Percentiles rank a stretch among this genome's conserved stretches.
These are phyloP conservation scores for Mallotus repandus DNA, from an alignment of 441 rosid genomes.

Conservation along the genomic window DNA sequence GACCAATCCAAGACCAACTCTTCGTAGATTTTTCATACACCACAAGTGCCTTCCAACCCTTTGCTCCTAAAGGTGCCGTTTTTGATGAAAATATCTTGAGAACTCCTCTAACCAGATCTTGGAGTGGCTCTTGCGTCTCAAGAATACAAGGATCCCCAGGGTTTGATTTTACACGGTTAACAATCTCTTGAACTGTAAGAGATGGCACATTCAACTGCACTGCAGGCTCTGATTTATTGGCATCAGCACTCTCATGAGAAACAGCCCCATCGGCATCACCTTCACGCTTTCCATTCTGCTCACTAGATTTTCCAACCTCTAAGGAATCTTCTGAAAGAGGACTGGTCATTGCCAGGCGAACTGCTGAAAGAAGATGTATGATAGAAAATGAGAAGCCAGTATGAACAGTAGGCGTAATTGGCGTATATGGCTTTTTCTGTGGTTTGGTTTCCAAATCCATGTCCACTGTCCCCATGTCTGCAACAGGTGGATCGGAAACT, in stretches of 20 bases:
- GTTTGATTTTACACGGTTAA: slow-evolving; percentile 75
- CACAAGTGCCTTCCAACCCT: slow-evolving; percentile 95
- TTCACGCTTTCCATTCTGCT: slow-evolving; percentile 47
- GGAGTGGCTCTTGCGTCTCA: slow-evolving; percentile 94
- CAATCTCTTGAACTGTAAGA: slow-evolving; percentile 88
- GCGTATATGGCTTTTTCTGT: slow-evolving; percentile 78
- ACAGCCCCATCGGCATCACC: slow-evolving; percentile 46
- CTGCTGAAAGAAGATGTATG: slow-evolving; percentile 95
- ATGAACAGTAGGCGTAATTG: slow-evolving; percentile 93
- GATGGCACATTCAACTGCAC: slow-evolving; percentile 53
- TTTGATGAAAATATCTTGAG: slow-evolving; percentile 84
- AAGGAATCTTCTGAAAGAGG: slow-evolving; percentile 62
- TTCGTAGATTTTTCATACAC: slow-evolving; percentile 72
- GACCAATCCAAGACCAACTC: slow-evolving; percentile 96
- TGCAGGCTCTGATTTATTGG: slow-evolving; percentile 40
- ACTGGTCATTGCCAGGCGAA: slow-evolving; percentile 82
- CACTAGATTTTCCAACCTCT: slow-evolving; percentile 51
- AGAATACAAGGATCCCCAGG: slow-evolving; percentile 97
- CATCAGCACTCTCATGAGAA: slow-evolving; percentile 46
- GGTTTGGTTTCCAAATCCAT: slow-evolving; percentile 72
- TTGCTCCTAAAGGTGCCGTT: slow-evolving; percentile 98
- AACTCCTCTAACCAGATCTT: slow-evolving; percentile 94
- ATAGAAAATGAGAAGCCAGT: slow-evolving; percentile 95
- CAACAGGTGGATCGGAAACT: slow-evolving; percentile 47
- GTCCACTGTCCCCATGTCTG: slow-evolving; percentile 47